Evolutionary conservation across 2,329 filamentous ascomycete species (phyloP).

Genomic region (Seiridium unicorne): DNA sequence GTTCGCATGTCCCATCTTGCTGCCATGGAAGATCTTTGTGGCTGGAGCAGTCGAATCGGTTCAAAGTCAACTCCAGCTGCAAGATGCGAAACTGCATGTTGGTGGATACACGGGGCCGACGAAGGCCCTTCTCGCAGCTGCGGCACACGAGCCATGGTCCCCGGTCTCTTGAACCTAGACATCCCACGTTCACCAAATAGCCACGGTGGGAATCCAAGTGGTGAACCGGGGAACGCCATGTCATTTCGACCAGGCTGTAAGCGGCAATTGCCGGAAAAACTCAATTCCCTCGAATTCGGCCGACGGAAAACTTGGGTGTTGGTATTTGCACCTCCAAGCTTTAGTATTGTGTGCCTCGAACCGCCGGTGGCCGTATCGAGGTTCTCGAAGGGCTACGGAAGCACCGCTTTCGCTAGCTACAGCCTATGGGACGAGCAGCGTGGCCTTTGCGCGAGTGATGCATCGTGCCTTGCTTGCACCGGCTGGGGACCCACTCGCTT

Average conservation of each 20-base stretch:
- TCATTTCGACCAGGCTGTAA: too few species aligned
- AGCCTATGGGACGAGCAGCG: neutral
- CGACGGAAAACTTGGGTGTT: too few species aligned
- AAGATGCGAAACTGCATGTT: slow-evolving; percentile 1
- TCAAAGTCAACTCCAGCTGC: neutral
- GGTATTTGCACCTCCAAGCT: too few species aligned
- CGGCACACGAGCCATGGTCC: neutral
- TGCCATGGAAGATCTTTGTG: neutral
- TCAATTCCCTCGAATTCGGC: too few species aligned
- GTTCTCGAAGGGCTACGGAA: too few species aligned
- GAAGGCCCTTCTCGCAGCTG: slow-evolving; percentile 7
- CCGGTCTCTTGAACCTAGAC: neutral
- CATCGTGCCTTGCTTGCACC: neutral
- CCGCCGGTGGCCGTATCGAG: too few species aligned
- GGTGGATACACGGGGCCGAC: slow-evolving; percentile 2
- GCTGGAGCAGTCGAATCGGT: neutral
- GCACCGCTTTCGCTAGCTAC: neutral
- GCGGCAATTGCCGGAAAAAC: too few species aligned
- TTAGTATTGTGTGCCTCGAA: too few species aligned
- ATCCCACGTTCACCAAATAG: neutral
- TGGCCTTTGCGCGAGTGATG: neutral
- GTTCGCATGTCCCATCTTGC: too few species aligned
- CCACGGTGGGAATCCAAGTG: neutral
- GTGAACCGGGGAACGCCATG: too few species aligned
- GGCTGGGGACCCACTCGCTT: neutral